Percentiles rank a stretch among this genome's conserved stretches.
Evolutionary conservation across 108 stramenopile species (phyloP).

Genomic region (Skeletonema costatum): DNA sequence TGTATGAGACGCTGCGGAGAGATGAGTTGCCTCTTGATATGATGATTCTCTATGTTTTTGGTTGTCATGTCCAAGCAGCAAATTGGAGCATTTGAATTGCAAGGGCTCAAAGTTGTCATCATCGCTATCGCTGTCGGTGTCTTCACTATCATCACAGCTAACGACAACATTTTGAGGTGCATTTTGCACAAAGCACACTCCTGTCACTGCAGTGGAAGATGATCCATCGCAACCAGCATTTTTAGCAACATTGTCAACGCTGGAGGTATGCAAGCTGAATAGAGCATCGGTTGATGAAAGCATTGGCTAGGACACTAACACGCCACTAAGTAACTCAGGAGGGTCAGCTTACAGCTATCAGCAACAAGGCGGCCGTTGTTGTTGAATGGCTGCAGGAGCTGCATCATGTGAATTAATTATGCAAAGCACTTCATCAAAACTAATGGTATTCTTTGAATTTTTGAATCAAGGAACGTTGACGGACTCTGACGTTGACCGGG

Average conservation of each 20-base stretch:
- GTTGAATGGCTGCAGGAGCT: too few relatives aligned
- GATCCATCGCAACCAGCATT: neutral
- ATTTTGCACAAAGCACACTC: conserved; percentile 44
- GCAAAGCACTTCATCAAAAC: too few relatives aligned
- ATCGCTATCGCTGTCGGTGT: conserved; percentile 4
- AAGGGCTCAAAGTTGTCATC: conserved; percentile 15
- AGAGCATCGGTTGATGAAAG: conserved; percentile 28
- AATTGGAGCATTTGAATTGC: conserved; percentile 39
- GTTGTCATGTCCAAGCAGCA: conserved; percentile 17
- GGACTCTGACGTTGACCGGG: too few relatives aligned
- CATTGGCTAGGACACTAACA: neutral
- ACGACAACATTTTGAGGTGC: conserved; percentile 1
- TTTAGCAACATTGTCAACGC: neutral
- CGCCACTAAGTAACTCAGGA: too few relatives aligned
- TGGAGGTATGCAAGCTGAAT: conserved; percentile 35
- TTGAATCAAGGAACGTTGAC: too few relatives aligned
- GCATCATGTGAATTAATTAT: too few relatives aligned
- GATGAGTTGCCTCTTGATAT: conserved; percentile 20
- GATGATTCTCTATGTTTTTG: neutral
- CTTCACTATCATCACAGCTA: conserved; percentile 12
- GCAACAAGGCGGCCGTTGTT: too few relatives aligned
- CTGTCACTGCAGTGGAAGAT: conserved; percentile 30
- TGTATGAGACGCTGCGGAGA: conserved; percentile 36
- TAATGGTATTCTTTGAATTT: too few relatives aligned
- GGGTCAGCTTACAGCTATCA: too few relatives aligned